Conservation (phyloP, 139 green algal species). For the Mesostigma viride region DNA sequence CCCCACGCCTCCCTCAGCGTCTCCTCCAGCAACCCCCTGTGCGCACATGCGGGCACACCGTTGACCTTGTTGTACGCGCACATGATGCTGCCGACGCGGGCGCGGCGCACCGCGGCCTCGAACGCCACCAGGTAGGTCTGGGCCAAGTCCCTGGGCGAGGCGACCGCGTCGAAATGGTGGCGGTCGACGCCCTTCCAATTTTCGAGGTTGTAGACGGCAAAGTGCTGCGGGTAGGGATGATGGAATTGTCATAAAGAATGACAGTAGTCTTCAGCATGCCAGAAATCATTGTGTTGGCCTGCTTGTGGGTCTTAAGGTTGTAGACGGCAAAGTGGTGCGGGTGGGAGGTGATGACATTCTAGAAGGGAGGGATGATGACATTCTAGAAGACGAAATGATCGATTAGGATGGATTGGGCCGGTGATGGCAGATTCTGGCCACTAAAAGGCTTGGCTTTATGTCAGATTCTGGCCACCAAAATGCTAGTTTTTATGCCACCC, state of each 20-base stretch:
- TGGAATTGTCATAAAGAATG: too few relatives aligned
- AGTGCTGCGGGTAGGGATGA: too few relatives aligned
- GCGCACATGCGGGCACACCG: conserved; percentile 22
- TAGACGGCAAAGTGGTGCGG: conserved; percentile 24
- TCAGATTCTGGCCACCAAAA: too few relatives aligned
- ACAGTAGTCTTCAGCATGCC: too few relatives aligned
- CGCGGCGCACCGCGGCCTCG: not conserved
- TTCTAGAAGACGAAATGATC: too few relatives aligned
- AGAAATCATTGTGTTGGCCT: too few relatives aligned
- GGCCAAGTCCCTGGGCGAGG: conserved; percentile 8
- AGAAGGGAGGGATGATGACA: too few relatives aligned
- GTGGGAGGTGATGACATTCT: too few relatives aligned
- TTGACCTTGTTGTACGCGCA: conserved; percentile 33
- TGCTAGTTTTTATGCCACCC: too few relatives aligned
- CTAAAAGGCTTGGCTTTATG: too few relatives aligned
- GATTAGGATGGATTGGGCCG: too few relatives aligned
- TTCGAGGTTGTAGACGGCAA: conserved; percentile 19
- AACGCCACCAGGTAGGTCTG: conserved; percentile 24
- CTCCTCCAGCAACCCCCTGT: conserved; percentile 8
- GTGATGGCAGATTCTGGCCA: too few relatives aligned
- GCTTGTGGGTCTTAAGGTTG: conserved; percentile 7
- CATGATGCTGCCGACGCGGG: conserved; percentile 14
- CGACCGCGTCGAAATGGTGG: conserved; percentile 13
- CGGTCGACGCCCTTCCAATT: conserved; percentile 14
- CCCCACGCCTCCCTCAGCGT: not conserved